phyloP scores from a whole-genome alignment of 306 rosid genomes.

The Cicer arietinum region DNA sequence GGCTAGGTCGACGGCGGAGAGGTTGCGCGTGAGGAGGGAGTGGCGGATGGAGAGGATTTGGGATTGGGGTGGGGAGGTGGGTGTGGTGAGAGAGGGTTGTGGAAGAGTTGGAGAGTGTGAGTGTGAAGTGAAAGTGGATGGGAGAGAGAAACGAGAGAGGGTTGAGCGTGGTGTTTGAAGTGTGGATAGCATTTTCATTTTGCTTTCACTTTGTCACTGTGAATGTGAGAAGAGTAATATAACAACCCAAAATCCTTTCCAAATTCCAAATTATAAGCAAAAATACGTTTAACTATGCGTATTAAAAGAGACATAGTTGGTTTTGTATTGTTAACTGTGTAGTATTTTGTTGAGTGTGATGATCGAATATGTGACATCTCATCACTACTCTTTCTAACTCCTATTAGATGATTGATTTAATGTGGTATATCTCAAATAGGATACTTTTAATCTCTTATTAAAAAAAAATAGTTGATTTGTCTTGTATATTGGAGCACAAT shows the following conservation, averaged over 20 bases:
- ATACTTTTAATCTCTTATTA: no score
- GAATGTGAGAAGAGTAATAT: not conserved
- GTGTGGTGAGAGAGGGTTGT: conserved; percentile 53
- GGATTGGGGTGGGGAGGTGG: conserved; percentile 56
- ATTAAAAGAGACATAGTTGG: no score
- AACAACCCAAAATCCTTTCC: not conserved
- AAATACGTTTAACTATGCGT: no score
- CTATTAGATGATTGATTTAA: no score
- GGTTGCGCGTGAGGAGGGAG: conserved; percentile 70
- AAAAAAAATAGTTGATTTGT: no score
- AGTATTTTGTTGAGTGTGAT: no score
- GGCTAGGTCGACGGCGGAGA: conserved; percentile 71
- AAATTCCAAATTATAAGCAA: no score
- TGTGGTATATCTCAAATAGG: no score
- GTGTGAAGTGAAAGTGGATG: conserved; percentile 52
- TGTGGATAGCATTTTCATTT: conserved; percentile 67
- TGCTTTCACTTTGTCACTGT: not conserved
- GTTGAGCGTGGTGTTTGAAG: conserved; percentile 77
- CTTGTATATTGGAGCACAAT: no score
- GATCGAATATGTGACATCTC: no score
- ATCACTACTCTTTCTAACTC: no score
- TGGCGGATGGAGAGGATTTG: conserved; percentile 84
- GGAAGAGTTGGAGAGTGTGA: conserved; percentile 43
- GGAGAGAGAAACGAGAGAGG: conserved; percentile 55
- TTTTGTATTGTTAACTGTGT: no score